phyloP scores from a whole-genome alignment of 352 stramenopile species.

The Stramenopiles sp. region DNA sequence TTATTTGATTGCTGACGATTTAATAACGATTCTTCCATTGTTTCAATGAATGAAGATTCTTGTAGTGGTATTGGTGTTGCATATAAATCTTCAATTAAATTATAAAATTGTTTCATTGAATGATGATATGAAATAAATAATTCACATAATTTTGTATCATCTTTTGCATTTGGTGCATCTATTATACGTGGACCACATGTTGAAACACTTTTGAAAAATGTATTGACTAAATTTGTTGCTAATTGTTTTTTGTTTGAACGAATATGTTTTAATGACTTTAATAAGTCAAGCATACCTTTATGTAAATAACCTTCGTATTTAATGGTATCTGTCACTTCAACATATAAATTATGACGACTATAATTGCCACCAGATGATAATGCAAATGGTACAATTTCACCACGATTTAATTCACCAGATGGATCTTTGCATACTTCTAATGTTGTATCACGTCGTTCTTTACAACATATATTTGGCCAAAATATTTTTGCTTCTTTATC shows the following conservation, averaged over 20 bases:
- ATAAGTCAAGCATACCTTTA: background rate
- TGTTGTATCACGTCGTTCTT: background rate
- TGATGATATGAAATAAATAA: background rate
- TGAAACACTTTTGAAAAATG: background rate
- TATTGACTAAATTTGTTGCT: background rate
- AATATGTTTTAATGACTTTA: background rate
- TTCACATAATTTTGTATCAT: background rate
- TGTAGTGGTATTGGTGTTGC: too few species aligned
- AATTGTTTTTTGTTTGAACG: background rate
- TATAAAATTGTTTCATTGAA: background rate
- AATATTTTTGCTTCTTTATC: background rate
- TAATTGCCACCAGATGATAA: background rate
- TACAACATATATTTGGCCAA: background rate
- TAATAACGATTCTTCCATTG: too few species aligned
- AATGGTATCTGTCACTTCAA: background rate
- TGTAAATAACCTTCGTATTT: background rate
- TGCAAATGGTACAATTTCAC: background rate
- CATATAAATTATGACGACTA: slow-evolving; percentile 1
- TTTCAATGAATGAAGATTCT: too few species aligned
- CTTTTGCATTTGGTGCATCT: background rate
- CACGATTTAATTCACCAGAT: background rate
- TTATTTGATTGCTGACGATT: too few species aligned
- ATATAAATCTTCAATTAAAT: background rate
- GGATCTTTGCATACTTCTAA: slow-evolving; percentile 2
- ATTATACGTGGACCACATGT: background rate